A percentile compares a stretch with the other conserved stretches of the same genome.
phyloP scores from a whole-genome alignment of 2,329 filamentous ascomycete genomes.

The Colletotrichum limetticola region DNA sequence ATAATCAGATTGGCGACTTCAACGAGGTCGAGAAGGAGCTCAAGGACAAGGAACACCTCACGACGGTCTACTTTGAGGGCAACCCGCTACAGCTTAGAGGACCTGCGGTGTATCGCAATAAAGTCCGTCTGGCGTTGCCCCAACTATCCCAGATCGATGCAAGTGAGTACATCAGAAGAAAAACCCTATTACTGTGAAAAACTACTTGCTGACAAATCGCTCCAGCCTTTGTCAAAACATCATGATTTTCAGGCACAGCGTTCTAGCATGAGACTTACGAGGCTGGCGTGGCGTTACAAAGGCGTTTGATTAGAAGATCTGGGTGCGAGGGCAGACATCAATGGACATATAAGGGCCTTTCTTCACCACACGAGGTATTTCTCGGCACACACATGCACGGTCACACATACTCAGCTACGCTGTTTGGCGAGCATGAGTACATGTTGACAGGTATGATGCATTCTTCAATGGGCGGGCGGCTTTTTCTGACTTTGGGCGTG shows the following conservation, averaged over 20 bases:
- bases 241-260: slow-evolving; percentile 8
- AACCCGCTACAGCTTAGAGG: slow-evolving; percentile 85
- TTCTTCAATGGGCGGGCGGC: slow-evolving; percentile 15
- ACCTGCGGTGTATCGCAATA: slow-evolving; percentile 93
- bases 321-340: neutral
- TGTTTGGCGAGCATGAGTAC: neutral
- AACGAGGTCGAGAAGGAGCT: slow-evolving; percentile 83
- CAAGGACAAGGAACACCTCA: slow-evolving; percentile 80
- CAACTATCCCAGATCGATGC: slow-evolving; percentile 95
- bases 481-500: slow-evolving; percentile 3
- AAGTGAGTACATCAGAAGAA: slow-evolving; percentile 72
- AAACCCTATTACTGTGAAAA: too few species aligned
- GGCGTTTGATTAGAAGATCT: slow-evolving; percentile 24
- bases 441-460: neutral
- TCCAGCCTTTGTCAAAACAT: slow-evolving; percentile 36
- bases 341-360: slow-evolving; percentile 9
- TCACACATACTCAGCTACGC: neutral
- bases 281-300: slow-evolving; percentile 29
- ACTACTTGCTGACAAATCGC: slow-evolving; percentile 1
- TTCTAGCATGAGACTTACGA: slow-evolving; percentile 21
- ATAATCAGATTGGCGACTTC: slow-evolving; percentile 85
- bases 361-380: slow-evolving; percentile 21
- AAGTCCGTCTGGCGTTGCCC: slow-evolving; percentile 87
- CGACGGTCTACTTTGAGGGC: slow-evolving; percentile 96
- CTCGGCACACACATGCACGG: neutral